These are phyloP conservation scores for Pseudogymnoascus sp. DNA, from an alignment of 2,329 filamentous ascomycete genomes.

Conservation along the genomic window DNA sequence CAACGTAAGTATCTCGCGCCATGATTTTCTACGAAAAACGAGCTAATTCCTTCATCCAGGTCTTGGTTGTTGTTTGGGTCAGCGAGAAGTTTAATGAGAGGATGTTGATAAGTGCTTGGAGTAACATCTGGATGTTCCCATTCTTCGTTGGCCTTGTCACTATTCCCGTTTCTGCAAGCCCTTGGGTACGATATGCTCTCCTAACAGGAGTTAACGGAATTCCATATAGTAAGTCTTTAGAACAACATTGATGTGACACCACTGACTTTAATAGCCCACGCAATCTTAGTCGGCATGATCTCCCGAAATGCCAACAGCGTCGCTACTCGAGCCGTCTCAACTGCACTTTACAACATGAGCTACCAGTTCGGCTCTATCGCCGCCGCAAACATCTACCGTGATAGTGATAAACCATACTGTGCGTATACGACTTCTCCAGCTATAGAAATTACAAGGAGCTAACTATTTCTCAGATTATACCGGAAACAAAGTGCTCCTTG, in stretches of 20 bases:
- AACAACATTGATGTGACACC: background rate
- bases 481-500: slow-evolving; percentile 47
- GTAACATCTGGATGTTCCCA: slow-evolving; percentile 32
- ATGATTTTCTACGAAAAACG: slow-evolving; percentile 45
- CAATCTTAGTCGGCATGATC: slow-evolving; percentile 34
- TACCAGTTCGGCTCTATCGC: slow-evolving; percentile 33
- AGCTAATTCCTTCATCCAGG: slow-evolving; percentile 47
- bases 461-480: slow-evolving; percentile 28
- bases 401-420: slow-evolving; percentile 39
- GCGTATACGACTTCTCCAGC: background rate
- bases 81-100: slow-evolving; percentile 32
- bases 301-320: slow-evolving; percentile 54
- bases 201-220: slow-evolving; percentile 21
- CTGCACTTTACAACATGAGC: slow-evolving; percentile 53
- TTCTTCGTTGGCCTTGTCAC: slow-evolving; percentile 25
- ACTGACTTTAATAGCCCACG: slow-evolving; percentile 20
- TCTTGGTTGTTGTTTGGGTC: slow-evolving; percentile 37
- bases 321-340: slow-evolving; percentile 52
- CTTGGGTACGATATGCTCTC: slow-evolving; percentile 28
- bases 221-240: background rate
- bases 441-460: background rate
- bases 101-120: slow-evolving; percentile 26
- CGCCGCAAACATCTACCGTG: slow-evolving; percentile 28
- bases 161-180: slow-evolving; percentile 16
- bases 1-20: slow-evolving; percentile 15